These are phyloP conservation scores for Trichoderma harzianum DNA, from an alignment of 2,329 filamentous ascomycete genomes.

Conservation along the genomic window DNA sequence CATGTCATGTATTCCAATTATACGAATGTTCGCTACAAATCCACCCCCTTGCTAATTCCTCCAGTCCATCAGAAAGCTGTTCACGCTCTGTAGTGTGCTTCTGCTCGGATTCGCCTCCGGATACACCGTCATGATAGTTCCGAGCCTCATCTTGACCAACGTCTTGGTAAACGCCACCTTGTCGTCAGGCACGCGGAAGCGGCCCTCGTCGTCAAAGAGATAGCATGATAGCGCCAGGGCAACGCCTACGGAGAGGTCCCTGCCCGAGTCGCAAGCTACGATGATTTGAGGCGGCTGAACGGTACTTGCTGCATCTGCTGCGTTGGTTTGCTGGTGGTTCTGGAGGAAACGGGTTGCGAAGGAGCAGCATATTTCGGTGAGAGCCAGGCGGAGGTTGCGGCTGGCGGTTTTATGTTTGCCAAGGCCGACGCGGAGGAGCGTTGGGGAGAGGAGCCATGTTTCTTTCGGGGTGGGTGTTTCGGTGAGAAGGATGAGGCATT, in stretches of 20 bases:
- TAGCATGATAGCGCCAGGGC: constrained; percentile 74
- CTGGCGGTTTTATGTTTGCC: constrained; percentile 74
- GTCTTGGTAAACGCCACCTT: constrained; percentile 60
- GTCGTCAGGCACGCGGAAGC: constrained; percentile 26
- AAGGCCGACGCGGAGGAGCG: constrained; percentile 57
- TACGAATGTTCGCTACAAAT: neutral
- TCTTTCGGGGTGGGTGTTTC: constrained; percentile 44
- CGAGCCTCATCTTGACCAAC: constrained; percentile 71
- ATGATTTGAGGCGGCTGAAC: constrained; percentile 38
- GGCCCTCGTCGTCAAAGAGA: constrained; percentile 64
- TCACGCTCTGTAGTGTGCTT: constrained; percentile 84
- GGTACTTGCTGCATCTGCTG: neutral
- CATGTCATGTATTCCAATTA: neutral
- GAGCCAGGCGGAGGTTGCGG: constrained; percentile 70
- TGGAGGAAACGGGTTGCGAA: constrained; percentile 48
- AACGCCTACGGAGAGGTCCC: constrained; percentile 75
- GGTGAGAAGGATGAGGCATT: constrained; percentile 43
- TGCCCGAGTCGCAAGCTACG: constrained; percentile 72
- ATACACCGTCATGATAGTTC: constrained; percentile 76
- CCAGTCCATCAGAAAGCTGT: constrained; percentile 77
- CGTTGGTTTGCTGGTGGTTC: neutral
- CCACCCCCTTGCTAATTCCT: constrained; percentile 21
- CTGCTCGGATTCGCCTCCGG: constrained; percentile 81
- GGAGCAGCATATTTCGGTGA: constrained; percentile 57
- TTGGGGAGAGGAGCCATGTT: constrained; percentile 36